Base-by-base conservation (phyloP, 768 basidiomycete genomes). In the Strobilomyces echinocephalus region DNA sequence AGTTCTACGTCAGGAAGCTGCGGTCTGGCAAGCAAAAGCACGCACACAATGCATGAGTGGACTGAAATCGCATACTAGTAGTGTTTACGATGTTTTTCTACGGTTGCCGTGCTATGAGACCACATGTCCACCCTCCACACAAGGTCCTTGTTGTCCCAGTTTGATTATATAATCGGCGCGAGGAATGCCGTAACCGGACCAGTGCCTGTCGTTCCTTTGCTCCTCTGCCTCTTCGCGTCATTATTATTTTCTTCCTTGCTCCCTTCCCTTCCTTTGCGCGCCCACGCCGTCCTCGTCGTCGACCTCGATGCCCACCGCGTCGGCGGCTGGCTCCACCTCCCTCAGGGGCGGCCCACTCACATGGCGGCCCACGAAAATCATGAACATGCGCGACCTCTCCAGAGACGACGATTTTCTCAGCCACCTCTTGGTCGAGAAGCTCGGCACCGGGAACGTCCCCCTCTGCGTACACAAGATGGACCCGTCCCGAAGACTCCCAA, bases 1-100 rank as follows among this genome's bases (percentile, higher is more conserved):
- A 95, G 91, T 97, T 97, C 78, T 97, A 95, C 79, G 74, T 93
- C 67, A 84, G 91, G 78, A 95, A 95, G 72, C 79, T 97, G 74
- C 86, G 89, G 74, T 81, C 88, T 59, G 87, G 89, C 71, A 97
- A 97, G 81, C 87, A 91, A 78, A 97, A 95, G 82, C 94, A 97
- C 74, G 91, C 86, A 40, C 75, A 79, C 63, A 72, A 68, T 48
- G 73, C 74, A 64, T 76, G 56, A 70, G 63, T 11, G 44, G 34
- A 38, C 42, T 5, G 5, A 16, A 18, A 18, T n/a, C 28, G 42
- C 26, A 55, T 31, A 30, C 7, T n/a, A n/a, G 14, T 50, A 38
- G 46, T 44, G 35, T 26, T 33, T 21, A 16, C 36, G 44, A 46
- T 35, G 36, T 50, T 43, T 24, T 34, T 43, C n/a, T 34, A 31